Base-by-base conservation (phyloP, 169 alveolate species). In the Eimeria falciformis region DNA sequence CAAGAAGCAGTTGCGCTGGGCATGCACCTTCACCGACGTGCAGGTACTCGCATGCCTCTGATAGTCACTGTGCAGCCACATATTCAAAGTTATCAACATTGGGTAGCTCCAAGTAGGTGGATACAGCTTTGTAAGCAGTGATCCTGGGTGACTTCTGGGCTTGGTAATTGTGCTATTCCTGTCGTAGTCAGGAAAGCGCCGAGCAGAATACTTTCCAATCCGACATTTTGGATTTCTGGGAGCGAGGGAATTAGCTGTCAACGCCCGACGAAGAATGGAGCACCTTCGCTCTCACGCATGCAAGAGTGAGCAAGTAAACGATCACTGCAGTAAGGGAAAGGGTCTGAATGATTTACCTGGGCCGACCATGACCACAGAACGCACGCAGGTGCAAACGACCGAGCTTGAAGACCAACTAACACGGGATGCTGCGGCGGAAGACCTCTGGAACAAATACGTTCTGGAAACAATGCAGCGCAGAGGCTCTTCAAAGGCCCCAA, bases 1-100 rank as follows among this genome's bases (percentile, higher is more conserved):
- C 90, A 92, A 92, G 82, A 83, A 79, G 84, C 94, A 92, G 71
- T 78, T 78, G 43, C 77, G 94, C 27, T 92, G 94, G 94, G 94
- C 94, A 45, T 92, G 94, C 89, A 92, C 90, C 23, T 92, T 89
- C 37, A 89, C 89, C 21, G 90, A 75, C 37, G 62, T 55, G 71
- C 40, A 43, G 75, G 90, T 78, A 17, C 33, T 33, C 40, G 0
- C 40, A 33, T 33, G 40, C 40, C 40, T 33, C 40, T 33, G 40
- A 0, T 33, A 53, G 33, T 7, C 47, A 21, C 12, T 29, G 25
- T 29, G 25, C 18, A 21, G 1, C 66, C 66, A 45, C 68, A 23
- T 46, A 43, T 1, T 3, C 17, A 21, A 46, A 3, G 5, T n/a
- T 46, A 12, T 37, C 14, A n/a, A 50, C 18, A 11, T 23, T 58